Base-by-base conservation (phyloP, 805 yeast species). In the Saccharomycopsis sp. region DNA sequence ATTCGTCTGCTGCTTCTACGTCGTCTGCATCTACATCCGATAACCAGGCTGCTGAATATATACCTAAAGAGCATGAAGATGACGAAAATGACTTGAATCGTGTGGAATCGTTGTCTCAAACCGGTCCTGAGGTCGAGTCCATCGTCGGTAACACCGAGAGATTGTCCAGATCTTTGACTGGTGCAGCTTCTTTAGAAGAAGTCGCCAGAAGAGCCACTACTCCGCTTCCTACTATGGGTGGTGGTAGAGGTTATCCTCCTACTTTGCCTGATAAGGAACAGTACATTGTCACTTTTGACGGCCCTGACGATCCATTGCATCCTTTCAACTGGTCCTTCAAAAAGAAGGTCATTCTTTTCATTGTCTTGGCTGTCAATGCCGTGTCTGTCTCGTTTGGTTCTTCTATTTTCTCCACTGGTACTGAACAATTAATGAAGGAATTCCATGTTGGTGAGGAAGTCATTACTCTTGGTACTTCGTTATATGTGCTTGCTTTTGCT, bases 401-500 rank as follows among this genome's bases (percentile, higher is more conserved):
- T 2, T 87, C 96, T n/a, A 78, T 89, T 68, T 89, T 85, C 67
- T 82, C 96, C 0, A 77, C 86, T 29, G 87, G 85, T 2, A 75
- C 82, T 9, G 66, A 70, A 0, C 78, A 70, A 20, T 66, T 90
- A 35, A 70, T 79, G 63, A 73, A 64, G 54, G 71, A 77, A 47
- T 92, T 71, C 70, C 80, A 80, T 59, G 83, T 92, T 53, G 85
- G 87, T 49, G 62, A 67, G 3, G 87, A 83, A 9, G 92, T 84
- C n/a, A 86, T 87, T 14, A 79, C 88, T 22, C 76, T 93, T 53
- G 87, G 89, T 58, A 79, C 90, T 8, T 84, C 97, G 0, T 75
- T 91, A 24, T 92, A 82, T 66, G 97, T 92, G n/a, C 71, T 90
- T 49, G 98, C 97, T 9, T 93, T 91, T 72, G 97, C 97, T 0